Evolutionary conservation across 108 stramenopile genomes (phyloP), one percentile per base, ranked within the genome.

Genomic region (Hondaea fermentalgiana): DNA sequence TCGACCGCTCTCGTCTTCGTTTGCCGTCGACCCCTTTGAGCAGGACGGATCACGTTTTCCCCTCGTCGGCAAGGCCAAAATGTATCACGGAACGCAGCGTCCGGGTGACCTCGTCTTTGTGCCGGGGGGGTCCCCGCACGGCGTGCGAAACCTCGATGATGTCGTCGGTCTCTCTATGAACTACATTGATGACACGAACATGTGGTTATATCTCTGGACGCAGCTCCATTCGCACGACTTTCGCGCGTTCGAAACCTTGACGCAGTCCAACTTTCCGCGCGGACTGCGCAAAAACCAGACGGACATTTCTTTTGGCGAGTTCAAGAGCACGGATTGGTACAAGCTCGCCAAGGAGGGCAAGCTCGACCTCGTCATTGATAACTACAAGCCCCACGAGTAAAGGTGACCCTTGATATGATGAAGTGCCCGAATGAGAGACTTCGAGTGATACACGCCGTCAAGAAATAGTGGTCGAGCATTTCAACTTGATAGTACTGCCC

Each of bases 91-190:
- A 10, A 49, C 5, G 49, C 45, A 45, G 55, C 49, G 23, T 5
- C 19, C 76, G 3, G 88, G 88, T 25, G 88, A 88, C 19, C 58
- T 88, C 45, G 69, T 88, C 21, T 88, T 64, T 28, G 60, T 88
- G 5, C 88, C 88, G n/a, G 60, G 19, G 21, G 58, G 58, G 23
- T 44, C 58, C 5, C 88, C 88, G 19, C 88, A 88, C 60, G 43
- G 44, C 4, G 88, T 88, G n/a, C 69, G 71, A n/a, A 88, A 88
- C 49, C 58, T 16, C 44, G 42, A 42, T 59, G 69, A 64, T 45
- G 71, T 21, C 25, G 25, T 64, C 19, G 88, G 51, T 8, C n/a
- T 88, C 10, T 60, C 58, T 5, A 72, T 72, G 60, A 88, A 88
- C 45, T 88, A 88, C 16, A 35, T 88, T 28, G 88, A 88, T 16